Percentiles rank a stretch among this genome's conserved stretches.
phyloP scores from a whole-genome alignment of 73 alveolate species.

The Paramecium tetraurelia region DNA sequence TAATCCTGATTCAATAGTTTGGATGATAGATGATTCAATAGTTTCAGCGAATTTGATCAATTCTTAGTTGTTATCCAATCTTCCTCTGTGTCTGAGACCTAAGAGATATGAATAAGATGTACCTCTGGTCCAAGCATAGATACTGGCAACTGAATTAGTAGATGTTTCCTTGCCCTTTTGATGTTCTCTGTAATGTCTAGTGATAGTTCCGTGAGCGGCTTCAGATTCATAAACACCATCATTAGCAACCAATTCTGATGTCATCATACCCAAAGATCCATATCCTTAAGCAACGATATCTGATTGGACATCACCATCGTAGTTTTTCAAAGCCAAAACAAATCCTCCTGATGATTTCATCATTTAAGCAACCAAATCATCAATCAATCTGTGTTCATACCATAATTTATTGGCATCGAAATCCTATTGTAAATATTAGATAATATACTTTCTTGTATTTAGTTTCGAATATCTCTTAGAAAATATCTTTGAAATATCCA shows the following conservation, averaged over 20 bases:
- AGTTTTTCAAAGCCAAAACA: constrained; percentile 89
- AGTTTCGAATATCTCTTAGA: constrained; percentile 74
- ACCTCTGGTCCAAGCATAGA: constrained; percentile 91
- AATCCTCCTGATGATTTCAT: constrained; percentile 80
- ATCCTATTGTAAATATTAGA: background rate
- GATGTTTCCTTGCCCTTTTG: constrained; percentile 85
- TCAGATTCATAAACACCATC: constrained; percentile 85
- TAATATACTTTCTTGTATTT: constrained; percentile 44
- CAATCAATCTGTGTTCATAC: constrained; percentile 89
- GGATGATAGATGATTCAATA: constrained; percentile 73
- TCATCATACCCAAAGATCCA: constrained; percentile 87
- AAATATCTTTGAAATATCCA: constrained; percentile 88
- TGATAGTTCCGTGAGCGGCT: constrained; percentile 94
- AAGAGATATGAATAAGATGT: background rate
- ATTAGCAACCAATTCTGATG: constrained; percentile 76
- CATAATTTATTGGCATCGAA: constrained; percentile 76
- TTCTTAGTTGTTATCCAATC: constrained; percentile 70
- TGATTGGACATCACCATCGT: constrained; percentile 88
- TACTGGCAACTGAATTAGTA: constrained; percentile 86
- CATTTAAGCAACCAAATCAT: constrained; percentile 78
- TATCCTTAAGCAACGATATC: constrained; percentile 91
- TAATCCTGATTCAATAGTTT: constrained; percentile 77
- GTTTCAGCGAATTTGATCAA: constrained; percentile 64
- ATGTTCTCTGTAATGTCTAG: constrained; percentile 85
- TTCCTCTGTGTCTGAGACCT: constrained; percentile 78